Percentiles rank a stretch among this genome's conserved stretches.
phyloP scores from a whole-genome alignment of 257 asterid genomes.

The Craterostigma plantagineum region DNA sequence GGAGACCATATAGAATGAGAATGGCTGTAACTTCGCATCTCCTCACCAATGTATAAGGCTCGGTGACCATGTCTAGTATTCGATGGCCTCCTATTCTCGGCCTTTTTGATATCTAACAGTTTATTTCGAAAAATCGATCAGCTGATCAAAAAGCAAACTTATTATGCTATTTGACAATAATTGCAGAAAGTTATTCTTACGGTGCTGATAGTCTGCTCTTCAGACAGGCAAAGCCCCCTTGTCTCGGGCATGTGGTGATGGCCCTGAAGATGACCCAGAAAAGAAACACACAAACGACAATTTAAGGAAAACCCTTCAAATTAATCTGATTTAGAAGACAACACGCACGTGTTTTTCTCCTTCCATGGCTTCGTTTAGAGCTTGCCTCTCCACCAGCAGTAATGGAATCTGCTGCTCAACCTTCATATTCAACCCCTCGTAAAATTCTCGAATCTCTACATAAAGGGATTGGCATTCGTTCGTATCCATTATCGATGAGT shows the following conservation, averaged over 20 bases:
- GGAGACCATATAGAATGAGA: slow-evolving; percentile 84
- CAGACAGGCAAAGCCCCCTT: slow-evolving; percentile 88
- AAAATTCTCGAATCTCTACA: slow-evolving; percentile 84
- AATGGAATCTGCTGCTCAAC: slow-evolving; percentile 89
- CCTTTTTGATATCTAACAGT: slow-evolving; percentile 52
- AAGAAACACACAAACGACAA: no score
- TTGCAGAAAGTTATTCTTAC: slow-evolving; percentile 17
- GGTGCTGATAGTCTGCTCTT: slow-evolving; percentile 80
- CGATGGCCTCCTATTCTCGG: slow-evolving; percentile 79
- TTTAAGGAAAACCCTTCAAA: no score
- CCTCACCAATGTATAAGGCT: slow-evolving; percentile 61
- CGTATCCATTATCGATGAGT: slow-evolving; percentile 91
- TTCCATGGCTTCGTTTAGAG: slow-evolving; percentile 91
- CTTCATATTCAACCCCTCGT: slow-evolving; percentile 88
- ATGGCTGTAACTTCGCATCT: slow-evolving; percentile 91
- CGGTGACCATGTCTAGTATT: slow-evolving; percentile 81
- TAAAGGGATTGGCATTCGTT: slow-evolving; percentile 92
- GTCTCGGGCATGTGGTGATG: slow-evolving; percentile 88
- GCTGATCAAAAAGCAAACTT: not conserved
- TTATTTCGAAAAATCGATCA: slow-evolving; percentile 5
- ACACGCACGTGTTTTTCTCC: slow-evolving; percentile 93
- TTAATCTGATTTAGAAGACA: no score
- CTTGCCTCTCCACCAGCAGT: slow-evolving; percentile 90
- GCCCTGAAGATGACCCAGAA: slow-evolving; percentile 47
- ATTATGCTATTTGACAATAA: slow-evolving; percentile 3